Conservation (phyloP, 2,329 filamentous ascomycete genomes). For the Sporothrix pseudoabietina region DNA sequence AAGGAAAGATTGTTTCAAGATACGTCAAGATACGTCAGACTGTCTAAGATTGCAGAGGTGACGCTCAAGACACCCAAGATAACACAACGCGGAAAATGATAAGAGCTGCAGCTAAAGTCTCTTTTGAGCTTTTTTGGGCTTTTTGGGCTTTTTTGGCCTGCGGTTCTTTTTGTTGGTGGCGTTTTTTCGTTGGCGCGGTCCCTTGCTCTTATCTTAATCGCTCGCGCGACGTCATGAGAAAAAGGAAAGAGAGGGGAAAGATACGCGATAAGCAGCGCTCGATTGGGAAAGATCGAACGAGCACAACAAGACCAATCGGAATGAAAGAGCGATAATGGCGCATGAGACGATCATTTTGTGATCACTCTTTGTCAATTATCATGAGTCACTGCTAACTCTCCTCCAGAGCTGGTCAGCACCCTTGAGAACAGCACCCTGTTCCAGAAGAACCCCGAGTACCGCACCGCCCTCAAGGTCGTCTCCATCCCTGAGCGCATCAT, state of each 20-base stretch:
- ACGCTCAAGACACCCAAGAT: conserved; percentile 1
- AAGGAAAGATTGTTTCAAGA: not conserved
- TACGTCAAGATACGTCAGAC: not conserved
- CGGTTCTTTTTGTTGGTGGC: conserved; percentile 19
- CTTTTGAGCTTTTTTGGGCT: not conserved
- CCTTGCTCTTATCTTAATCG: not conserved
- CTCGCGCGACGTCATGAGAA: conserved; percentile 11
- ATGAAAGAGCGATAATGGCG: not conserved
- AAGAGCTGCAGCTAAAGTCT: conserved; percentile 18
- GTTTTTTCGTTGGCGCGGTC: not conserved
- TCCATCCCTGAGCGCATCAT: conserved; percentile 93
- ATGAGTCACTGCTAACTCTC: not conserved
- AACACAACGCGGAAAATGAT: conserved; percentile 15
- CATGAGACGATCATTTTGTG: not conserved
- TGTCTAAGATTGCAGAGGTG: conserved; percentile 3
- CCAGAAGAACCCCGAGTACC: conserved; percentile 91
- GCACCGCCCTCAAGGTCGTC: conserved; percentile 82
- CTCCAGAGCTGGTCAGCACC: conserved; percentile 83
- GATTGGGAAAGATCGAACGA: not conserved
- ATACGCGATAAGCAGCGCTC: conserved; percentile 16
- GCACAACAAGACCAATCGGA: not conserved
- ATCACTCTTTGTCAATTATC: not conserved
- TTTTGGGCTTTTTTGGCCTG: not conserved
- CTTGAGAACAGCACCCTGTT: conserved; percentile 94
- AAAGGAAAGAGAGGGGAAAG: not conserved